Conservation (phyloP, 2,329 filamentous ascomycete species). For the Cytospora schulzeri region DNA sequence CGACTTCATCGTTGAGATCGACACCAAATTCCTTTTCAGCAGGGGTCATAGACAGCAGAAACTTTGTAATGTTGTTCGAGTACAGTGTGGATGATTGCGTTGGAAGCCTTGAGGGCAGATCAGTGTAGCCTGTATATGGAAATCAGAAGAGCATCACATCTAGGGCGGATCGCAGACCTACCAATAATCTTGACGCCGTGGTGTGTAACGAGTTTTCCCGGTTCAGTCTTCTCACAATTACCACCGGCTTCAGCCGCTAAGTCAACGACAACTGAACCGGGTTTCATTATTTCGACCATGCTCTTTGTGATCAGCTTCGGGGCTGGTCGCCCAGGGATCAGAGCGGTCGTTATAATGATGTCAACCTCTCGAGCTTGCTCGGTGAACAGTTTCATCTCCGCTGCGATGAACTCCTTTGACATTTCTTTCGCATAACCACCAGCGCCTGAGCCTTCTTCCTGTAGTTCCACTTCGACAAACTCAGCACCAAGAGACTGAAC, state of each 20-base stretch:
- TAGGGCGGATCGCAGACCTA: slow-evolving; percentile 39
- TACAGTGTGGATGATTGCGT: slow-evolving; percentile 90
- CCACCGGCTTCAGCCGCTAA: slow-evolving; percentile 85
- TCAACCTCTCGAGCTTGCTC: slow-evolving; percentile 87
- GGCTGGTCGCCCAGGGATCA: slow-evolving; percentile 82
- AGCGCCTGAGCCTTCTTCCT: slow-evolving; percentile 82
- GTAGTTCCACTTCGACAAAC: slow-evolving; percentile 81
- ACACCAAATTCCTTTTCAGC: slow-evolving; percentile 78
- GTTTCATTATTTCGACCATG: slow-evolving; percentile 84
- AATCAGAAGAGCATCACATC: background rate
- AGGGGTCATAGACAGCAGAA: slow-evolving; percentile 78
- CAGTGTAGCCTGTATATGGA: slow-evolving; percentile 68
- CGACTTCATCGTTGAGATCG: slow-evolving; percentile 81
- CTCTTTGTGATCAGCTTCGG: slow-evolving; percentile 81
- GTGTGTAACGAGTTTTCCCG: slow-evolving; percentile 70
- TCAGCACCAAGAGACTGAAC: slow-evolving; percentile 89
- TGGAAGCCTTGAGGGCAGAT: slow-evolving; percentile 81
- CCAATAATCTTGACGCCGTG: slow-evolving; percentile 84
- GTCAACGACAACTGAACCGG: slow-evolving; percentile 85
- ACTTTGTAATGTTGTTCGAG: slow-evolving; percentile 92
- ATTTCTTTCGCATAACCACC: slow-evolving; percentile 93
- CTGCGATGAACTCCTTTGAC: slow-evolving; percentile 91
- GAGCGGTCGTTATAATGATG: slow-evolving; percentile 89
- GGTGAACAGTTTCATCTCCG: slow-evolving; percentile 90
- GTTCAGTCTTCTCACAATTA: slow-evolving; percentile 80